Conservation (phyloP, 169 alveolate genomes). For the Plasmodium vivax region DNA sequence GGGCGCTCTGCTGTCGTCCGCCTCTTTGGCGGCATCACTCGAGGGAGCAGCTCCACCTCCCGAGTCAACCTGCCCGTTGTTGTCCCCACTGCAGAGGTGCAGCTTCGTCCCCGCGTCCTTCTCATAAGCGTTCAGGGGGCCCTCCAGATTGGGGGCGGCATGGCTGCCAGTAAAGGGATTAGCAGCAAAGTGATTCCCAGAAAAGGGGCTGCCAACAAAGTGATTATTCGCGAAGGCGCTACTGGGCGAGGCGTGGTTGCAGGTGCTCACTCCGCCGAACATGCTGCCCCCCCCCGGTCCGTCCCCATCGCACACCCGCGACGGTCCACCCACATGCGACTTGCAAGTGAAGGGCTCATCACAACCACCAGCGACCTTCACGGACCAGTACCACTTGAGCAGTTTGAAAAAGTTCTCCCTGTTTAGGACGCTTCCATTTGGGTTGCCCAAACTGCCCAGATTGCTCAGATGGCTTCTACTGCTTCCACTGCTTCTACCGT, state of each 20-base stretch:
- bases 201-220: too few species aligned
- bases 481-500: too few species aligned
- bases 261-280: neutral
- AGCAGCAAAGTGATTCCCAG: too few species aligned
- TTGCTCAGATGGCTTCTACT: too few species aligned
- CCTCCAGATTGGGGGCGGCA: neutral
- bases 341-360: neutral
- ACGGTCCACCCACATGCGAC: neutral
- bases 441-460: neutral
- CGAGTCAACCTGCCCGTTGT: neutral
- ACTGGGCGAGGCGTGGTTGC: neutral
- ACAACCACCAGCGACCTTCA: neutral
- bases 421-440: neutral
- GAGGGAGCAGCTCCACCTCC: neutral
- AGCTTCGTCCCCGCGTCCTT: neutral
- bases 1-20: neutral
- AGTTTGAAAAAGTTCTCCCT: constrained; percentile 19
- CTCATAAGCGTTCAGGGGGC: neutral
- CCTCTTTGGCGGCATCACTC: neutral
- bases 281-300: neutral
- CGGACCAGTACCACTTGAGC: neutral
- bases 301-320: neutral
- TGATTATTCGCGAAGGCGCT: too few species aligned
- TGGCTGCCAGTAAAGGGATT: too few species aligned
- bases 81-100: neutral